Evolutionary conservation across 805 yeast species (phyloP).

Genomic region (Candida manassasensis): DNA sequence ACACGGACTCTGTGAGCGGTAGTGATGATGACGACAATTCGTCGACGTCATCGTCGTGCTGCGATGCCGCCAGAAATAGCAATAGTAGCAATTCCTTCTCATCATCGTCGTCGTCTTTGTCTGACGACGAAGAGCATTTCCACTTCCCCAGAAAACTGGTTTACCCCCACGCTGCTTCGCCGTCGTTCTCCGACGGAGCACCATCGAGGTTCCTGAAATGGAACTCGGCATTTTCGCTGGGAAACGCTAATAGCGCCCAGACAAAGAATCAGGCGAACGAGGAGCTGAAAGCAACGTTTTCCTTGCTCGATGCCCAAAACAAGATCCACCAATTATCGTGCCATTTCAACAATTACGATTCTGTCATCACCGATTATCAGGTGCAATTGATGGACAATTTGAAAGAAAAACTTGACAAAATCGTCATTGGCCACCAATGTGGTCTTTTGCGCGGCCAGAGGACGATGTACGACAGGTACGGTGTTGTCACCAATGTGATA

Average conservation of each 20-base stretch:
- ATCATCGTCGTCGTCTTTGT: slow-evolving; percentile 18
- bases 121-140: slow-evolving; percentile 17
- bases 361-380: slow-evolving; percentile 29
- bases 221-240: neutral
- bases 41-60: slow-evolving; percentile 22
- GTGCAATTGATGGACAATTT: slow-evolving; percentile 19
- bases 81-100: slow-evolving; percentile 5
- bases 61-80: slow-evolving; percentile 17
- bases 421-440: slow-evolving; percentile 10
- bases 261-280: neutral
- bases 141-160: slow-evolving; percentile 16
- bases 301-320: slow-evolving; percentile 19
- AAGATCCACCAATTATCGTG: slow-evolving; percentile 22
- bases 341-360: slow-evolving; percentile 9
- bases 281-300: slow-evolving; percentile 17
- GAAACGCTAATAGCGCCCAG: neutral
- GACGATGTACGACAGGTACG: slow-evolving; percentile 30
- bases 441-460: slow-evolving; percentile 11
- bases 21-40: slow-evolving; percentile 7
- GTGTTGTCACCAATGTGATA: slow-evolving; percentile 28
- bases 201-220: slow-evolving; percentile 2
- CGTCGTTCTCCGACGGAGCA: too few species aligned
- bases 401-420: slow-evolving; percentile 14
- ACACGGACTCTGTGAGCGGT: slow-evolving; percentile 5
- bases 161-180: neutral